phyloP scores from a whole-genome alignment of 192 early-diverging fungal species.

The Coemansia sp. region DNA sequence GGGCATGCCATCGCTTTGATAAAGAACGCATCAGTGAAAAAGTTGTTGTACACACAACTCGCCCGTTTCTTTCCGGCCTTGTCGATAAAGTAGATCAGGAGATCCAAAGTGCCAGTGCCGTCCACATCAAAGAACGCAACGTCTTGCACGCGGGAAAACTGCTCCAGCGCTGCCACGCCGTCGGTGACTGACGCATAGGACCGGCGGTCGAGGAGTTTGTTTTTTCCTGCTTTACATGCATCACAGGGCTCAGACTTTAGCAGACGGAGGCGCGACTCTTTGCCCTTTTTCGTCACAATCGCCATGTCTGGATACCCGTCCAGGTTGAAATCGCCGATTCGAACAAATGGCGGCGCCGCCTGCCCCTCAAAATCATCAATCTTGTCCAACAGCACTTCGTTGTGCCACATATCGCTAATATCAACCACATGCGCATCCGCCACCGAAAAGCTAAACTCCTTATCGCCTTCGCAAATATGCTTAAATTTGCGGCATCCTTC shows the following conservation, averaged over 20 bases:
- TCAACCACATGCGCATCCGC: slow-evolving; percentile 28
- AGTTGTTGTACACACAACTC: slow-evolving; percentile 78
- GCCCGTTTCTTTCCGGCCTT: slow-evolving; percentile 40
- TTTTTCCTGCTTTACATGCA: slow-evolving; percentile 47
- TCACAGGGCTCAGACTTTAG: slow-evolving; percentile 67
- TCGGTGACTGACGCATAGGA: slow-evolving; percentile 62
- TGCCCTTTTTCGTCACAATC: slow-evolving; percentile 53
- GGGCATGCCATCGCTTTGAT: slow-evolving; percentile 70
- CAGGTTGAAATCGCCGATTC: slow-evolving; percentile 79
- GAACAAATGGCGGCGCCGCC: slow-evolving; percentile 57
- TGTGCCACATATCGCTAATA: slow-evolving; percentile 40
- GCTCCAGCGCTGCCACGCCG: slow-evolving; percentile 64
- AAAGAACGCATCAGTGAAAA: slow-evolving; percentile 93
- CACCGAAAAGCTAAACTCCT: slow-evolving; percentile 55
- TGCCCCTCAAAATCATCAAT: slow-evolving; percentile 58
- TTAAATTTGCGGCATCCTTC: slow-evolving; percentile 54
- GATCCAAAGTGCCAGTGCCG: slow-evolving; percentile 81
- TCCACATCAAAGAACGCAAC: slow-evolving; percentile 89
- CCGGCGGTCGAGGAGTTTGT: slow-evolving; percentile 55
- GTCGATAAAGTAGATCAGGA: slow-evolving; percentile 63
- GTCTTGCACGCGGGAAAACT: slow-evolving; percentile 53
- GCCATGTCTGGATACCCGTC: slow-evolving; percentile 92
- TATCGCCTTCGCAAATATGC: slow-evolving; percentile 75
- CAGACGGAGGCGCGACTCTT: slow-evolving; percentile 60
- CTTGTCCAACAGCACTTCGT: slow-evolving; percentile 51